Percentiles rank a stretch among this genome's conserved stretches.
These are phyloP conservation scores for Diutina pseudorugosa DNA, from an alignment of 1,139 yeast genomes.

Conservation along the genomic window DNA sequence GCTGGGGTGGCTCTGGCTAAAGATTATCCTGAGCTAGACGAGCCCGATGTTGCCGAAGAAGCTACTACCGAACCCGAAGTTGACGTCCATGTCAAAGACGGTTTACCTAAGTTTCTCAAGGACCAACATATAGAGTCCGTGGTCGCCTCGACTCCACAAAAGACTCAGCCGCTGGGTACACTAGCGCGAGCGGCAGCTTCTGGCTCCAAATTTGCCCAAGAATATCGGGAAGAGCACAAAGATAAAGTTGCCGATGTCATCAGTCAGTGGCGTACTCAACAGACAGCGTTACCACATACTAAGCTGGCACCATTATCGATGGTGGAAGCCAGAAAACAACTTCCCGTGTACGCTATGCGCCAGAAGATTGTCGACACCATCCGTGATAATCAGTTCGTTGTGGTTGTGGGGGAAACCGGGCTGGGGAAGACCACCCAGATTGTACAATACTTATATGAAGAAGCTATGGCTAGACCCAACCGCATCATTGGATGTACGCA, in stretches of 20 bases:
- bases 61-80: constrained; percentile 12
- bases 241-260: constrained; percentile 14
- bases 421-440: constrained; percentile 36
- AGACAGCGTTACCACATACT: constrained; percentile 30
- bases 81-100: constrained; percentile 61
- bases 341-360: constrained; percentile 67
- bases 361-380: constrained; percentile 45
- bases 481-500: constrained; percentile 88
- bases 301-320: constrained; percentile 42
- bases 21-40: constrained; percentile 55
- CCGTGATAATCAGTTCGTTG: constrained; percentile 29
- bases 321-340: constrained; percentile 49
- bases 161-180: constrained; percentile 70
- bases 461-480: constrained; percentile 54
- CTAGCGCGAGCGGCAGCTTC: constrained; percentile 62
- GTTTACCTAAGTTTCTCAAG: constrained; percentile 60
- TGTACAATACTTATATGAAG: constrained; percentile 59
- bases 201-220: constrained; percentile 62
- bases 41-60: constrained; percentile 14
- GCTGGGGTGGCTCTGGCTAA: constrained; percentile 63
- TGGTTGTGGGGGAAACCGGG: constrained; percentile 30
- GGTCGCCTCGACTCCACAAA: constrained; percentile 37
- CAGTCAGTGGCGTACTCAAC: constrained; percentile 39
- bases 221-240: constrained; percentile 36
- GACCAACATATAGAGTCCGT: constrained; percentile 23